phyloP scores from a whole-genome alignment of 2,329 filamentous ascomycete species.

The Alternaria conjuncta region DNA sequence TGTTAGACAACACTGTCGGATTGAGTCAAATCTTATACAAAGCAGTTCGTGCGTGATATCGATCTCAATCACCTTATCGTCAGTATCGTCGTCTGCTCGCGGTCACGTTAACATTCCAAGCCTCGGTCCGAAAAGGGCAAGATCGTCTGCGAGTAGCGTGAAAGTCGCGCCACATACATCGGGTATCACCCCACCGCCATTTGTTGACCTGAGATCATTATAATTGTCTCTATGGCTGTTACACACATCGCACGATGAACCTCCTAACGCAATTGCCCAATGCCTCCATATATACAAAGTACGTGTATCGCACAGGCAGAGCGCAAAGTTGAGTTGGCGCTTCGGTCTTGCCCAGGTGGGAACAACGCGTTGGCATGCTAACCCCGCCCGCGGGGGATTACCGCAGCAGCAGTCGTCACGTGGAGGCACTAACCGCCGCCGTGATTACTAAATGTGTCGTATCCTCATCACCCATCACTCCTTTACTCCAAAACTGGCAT shows the following conservation, averaged over 20 bases:
- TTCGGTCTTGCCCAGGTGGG: neutral
- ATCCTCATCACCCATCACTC: neutral
- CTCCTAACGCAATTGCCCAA: neutral
- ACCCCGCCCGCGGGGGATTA: neutral
- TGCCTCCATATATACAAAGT: neutral
- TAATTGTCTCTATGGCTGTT: neutral
- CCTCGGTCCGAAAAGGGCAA: neutral
- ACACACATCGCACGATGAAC: neutral
- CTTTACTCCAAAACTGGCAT: neutral
- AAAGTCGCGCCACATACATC: conserved; percentile 31
- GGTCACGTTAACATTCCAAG: conserved; percentile 9
- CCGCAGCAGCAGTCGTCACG: neutral
- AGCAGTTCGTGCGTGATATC: neutral
- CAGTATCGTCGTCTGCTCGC: conserved; percentile 9
- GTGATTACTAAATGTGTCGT: neutral
- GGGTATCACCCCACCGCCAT: conserved; percentile 24
- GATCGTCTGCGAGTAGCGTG: conserved; percentile 9
- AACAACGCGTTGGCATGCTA: neutral
- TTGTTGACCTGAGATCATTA: neutral
- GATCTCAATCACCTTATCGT: conserved; percentile 22
- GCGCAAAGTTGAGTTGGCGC: neutral
- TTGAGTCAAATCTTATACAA: neutral
- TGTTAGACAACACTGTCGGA: neutral
- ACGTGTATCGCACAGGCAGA: neutral
- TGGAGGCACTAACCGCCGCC: neutral